Percentiles rank a stretch among this genome's conserved stretches.
Conservation (phyloP, 2,329 filamentous ascomycete species). For the Penicillium crustosum region DNA sequence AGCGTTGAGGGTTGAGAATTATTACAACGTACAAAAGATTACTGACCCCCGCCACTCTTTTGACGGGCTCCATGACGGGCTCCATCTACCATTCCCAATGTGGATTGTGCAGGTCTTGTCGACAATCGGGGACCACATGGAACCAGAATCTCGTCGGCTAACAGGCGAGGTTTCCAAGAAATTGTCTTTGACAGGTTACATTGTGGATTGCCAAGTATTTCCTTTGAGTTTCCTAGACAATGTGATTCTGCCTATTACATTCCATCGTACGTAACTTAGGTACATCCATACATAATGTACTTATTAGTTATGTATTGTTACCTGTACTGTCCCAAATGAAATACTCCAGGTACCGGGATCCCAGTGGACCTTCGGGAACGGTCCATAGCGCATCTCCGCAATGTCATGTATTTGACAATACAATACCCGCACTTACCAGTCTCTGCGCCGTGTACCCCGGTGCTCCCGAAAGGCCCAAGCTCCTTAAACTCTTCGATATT, state of each 20-base stretch:
- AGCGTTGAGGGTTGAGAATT: not conserved
- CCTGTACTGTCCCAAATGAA: not conserved
- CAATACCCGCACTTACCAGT: constrained; percentile 4
- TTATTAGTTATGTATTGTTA: too few species aligned
- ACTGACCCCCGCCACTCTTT: not conserved
- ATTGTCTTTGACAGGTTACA: constrained; percentile 4
- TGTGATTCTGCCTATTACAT: not conserved
- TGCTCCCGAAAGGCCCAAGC: constrained; percentile 11
- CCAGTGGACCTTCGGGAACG: constrained; percentile 19
- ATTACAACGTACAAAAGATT: not conserved
- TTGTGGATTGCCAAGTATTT: not conserved
- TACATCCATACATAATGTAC: too few species aligned
- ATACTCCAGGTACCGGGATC: constrained; percentile 23
- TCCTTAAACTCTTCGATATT: not conserved
- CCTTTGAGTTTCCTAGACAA: not conserved
- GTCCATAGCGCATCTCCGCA: constrained; percentile 17
- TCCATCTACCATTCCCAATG: not conserved
- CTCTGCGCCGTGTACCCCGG: constrained; percentile 8
- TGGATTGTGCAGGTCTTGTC: constrained; percentile 1
- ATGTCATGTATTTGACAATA: constrained; percentile 7
- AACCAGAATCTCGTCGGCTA: not conserved
- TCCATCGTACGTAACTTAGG: too few species aligned
- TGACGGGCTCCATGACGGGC: not conserved
- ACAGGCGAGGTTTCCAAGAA: not conserved
- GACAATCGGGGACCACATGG: not conserved